These are phyloP conservation scores for Cynanchum wilfordii DNA, from an alignment of 257 asterid species.

Conservation along the genomic window DNA sequence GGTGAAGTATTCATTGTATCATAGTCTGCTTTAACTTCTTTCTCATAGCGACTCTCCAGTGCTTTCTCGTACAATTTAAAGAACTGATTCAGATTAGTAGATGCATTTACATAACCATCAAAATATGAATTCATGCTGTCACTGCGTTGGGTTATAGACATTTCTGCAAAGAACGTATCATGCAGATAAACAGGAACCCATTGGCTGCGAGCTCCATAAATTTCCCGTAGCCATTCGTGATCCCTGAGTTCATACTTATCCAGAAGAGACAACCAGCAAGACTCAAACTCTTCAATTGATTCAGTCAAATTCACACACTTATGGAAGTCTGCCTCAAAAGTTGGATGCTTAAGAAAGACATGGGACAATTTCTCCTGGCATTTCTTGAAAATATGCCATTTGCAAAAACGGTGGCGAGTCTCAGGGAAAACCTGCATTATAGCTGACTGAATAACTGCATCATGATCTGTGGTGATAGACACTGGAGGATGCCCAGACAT, in stretches of 20 bases:
- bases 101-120: conserved; percentile 94
- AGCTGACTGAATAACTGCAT: conserved; percentile 68
- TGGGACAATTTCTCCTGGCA: conserved; percentile 88
- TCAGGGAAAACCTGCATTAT: conserved; percentile 70
- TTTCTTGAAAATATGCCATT: conserved; percentile 95
- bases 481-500: conserved; percentile 69
- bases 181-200: conserved; percentile 95
- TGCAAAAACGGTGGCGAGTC: conserved; percentile 87
- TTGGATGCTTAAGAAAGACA: conserved; percentile 65
- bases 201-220: conserved; percentile 66
- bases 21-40: conserved; percentile 94
- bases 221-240: conserved; percentile 71
- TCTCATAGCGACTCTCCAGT: conserved; percentile 92
- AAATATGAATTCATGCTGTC: conserved; percentile 94
- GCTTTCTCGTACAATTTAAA: conserved; percentile 91
- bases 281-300: conserved; percentile 69
- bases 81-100: conserved; percentile 80
- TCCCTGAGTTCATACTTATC: conserved; percentile 65
- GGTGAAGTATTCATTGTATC: conserved; percentile 73
- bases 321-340: conserved; percentile 74
- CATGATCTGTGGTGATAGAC: conserved; percentile 89
- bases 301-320: conserved; percentile 87
- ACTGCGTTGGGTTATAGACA: conserved; percentile 79
- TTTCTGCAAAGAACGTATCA: conserved; percentile 86
- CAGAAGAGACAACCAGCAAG: conserved; percentile 77